Percentiles rank a stretch among this genome's conserved stretches.
Evolutionary conservation across 306 rosid species (phyloP).

Genomic region (Cyamopsis tetragonoloba): DNA sequence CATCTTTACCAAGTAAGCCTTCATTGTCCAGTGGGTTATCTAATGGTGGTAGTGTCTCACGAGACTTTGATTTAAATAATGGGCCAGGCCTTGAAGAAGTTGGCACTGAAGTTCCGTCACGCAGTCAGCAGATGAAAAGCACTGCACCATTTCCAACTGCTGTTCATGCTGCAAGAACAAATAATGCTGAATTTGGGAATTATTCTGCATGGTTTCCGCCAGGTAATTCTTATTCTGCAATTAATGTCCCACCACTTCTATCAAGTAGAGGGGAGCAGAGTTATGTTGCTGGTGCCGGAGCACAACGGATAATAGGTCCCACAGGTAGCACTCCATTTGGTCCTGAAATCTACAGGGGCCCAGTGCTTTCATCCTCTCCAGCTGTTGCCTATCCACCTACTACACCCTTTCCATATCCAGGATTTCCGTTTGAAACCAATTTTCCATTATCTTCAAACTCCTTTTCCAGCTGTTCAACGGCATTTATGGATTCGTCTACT

Average conservation of each 20-base stretch:
- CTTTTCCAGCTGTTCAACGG: constrained; percentile 72
- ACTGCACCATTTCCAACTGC: constrained; percentile 40
- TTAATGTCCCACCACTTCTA: constrained; percentile 63
- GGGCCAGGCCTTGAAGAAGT: constrained; percentile 87
- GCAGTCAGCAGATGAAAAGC: constrained; percentile 54
- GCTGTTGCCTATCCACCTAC: constrained; percentile 72
- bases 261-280: constrained; percentile 84
- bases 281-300: constrained; percentile 57
- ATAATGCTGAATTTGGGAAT: constrained; percentile 59
- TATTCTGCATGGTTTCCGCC: constrained; percentile 82
- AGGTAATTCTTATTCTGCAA: constrained; percentile 64
- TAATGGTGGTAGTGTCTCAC: constrained; percentile 56
- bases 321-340: constrained; percentile 59
- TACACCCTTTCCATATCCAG: constrained; percentile 67
- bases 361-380: constrained; percentile 78
- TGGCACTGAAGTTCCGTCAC: constrained; percentile 48
- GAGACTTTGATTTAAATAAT: constrained; percentile 91
- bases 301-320: constrained; percentile 75
- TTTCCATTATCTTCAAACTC: constrained; percentile 71
- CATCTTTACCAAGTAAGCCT: constrained; percentile 47
- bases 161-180: constrained; percentile 55
- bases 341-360: constrained; percentile 75
- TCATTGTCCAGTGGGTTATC: constrained; percentile 58
- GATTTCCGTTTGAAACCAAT: constrained; percentile 84
- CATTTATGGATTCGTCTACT: constrained; percentile 74